Evolutionary conservation across 2,329 filamentous ascomycete species (phyloP).

Genomic region (Pseudocercospora vitis): DNA sequence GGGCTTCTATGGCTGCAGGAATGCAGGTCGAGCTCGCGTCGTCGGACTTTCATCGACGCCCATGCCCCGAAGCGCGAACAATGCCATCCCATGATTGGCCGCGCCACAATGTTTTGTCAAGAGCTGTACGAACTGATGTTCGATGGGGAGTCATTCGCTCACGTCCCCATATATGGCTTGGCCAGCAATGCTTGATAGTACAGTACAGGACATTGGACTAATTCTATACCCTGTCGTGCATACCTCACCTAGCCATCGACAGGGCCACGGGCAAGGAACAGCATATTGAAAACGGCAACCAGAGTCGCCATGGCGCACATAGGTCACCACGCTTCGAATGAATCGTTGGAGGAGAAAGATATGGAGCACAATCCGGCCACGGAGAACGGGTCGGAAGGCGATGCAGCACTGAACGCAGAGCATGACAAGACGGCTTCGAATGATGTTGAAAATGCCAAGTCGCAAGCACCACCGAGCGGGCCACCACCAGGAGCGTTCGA

Average conservation of each 20-base stretch:
- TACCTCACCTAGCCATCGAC: too few relatives aligned
- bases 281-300: too few relatives aligned
- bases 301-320: not conserved
- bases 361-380: not conserved
- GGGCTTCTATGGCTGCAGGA: not conserved
- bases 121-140: not conserved
- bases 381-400: not conserved
- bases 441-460: slow-evolving; percentile 14
- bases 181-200: too few relatives aligned
- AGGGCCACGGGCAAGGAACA: too few relatives aligned
- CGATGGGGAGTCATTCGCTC: not conserved
- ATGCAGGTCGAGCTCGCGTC: not conserved
- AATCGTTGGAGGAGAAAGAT: slow-evolving; percentile 7
- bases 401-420: not conserved
- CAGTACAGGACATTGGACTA: too few relatives aligned
- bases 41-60: not conserved
- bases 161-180: not conserved
- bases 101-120: not conserved
- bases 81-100: not conserved
- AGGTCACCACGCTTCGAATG: slow-evolving; percentile 1
- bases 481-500: slow-evolving; percentile 25
- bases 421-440: not conserved
- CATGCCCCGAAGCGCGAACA: not conserved
- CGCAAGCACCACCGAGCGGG: not conserved
- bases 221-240: too few relatives aligned